Conservation (phyloP, 225 moss, liverwort and hornwort species). For the Bryum argenteum region DNA sequence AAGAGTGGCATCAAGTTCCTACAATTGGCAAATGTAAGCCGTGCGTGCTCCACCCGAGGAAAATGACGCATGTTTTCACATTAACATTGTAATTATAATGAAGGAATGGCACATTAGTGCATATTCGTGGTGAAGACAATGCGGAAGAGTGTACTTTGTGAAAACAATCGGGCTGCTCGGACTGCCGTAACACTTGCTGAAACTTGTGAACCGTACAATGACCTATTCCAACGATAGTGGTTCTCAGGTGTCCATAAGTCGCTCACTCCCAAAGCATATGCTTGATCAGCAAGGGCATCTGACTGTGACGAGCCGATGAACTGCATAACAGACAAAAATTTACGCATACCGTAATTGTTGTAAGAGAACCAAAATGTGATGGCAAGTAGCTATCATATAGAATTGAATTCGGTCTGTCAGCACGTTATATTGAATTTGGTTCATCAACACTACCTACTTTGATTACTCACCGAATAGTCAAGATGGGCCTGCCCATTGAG, state of each 20-base stretch:
- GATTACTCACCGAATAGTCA: slow-evolving; percentile 50
- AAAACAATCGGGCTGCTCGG: slow-evolving; percentile 69
- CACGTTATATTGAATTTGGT: too few species aligned
- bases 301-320: slow-evolving; percentile 81
- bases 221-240: slow-evolving; percentile 87
- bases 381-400: too few species aligned
- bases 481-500: slow-evolving; percentile 64
- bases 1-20: too few species aligned
- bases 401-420: too few species aligned
- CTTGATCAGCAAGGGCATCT: slow-evolving; percentile 78
- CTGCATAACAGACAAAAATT: slow-evolving; percentile 34
- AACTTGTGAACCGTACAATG: slow-evolving; percentile 79
- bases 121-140: not conserved
- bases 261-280: slow-evolving; percentile 54
- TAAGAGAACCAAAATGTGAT: not conserved
- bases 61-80: not conserved
- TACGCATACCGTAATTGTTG: not conserved
- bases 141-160: slow-evolving; percentile 64
- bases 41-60: not conserved
- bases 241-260: slow-evolving; percentile 98
- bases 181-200: slow-evolving; percentile 67
- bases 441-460: too few species aligned
- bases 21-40: too few species aligned
- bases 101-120: not conserved
- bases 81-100: not conserved